A percentile compares a stretch with the other conserved stretches of the same genome.
Conservation (phyloP, 1,139 yeast genomes). For the Scheffersomyces illinoinensis region DNA sequence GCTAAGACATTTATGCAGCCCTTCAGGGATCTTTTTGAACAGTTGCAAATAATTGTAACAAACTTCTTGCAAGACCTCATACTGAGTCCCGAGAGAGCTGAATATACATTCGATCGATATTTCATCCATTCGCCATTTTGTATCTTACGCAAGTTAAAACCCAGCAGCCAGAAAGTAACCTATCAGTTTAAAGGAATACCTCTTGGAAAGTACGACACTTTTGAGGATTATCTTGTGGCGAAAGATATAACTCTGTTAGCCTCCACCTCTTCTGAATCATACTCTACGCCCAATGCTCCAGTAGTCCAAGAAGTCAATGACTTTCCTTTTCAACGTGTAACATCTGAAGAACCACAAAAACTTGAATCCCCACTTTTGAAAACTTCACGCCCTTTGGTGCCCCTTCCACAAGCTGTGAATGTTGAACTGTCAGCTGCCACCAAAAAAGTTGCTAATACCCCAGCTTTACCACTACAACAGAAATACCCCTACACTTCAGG, state of each 20-base stretch:
- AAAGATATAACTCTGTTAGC: neutral
- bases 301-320: neutral
- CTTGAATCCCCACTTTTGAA: neutral
- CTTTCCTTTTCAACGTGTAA: neutral
- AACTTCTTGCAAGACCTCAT: neutral
- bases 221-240: slow-evolving; percentile 11
- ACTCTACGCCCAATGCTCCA: neutral
- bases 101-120: slow-evolving; percentile 24
- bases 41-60: neutral
- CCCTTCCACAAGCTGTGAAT: neutral
- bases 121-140: slow-evolving; percentile 20
- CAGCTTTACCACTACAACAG: neutral
- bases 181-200: slow-evolving; percentile 15
- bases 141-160: slow-evolving; percentile 11
- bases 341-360: neutral
- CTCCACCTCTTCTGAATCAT: neutral
- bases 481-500: neutral
- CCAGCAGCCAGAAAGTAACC: slow-evolving; percentile 2
- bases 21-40: neutral
- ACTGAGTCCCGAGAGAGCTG: slow-evolving; percentile 6
- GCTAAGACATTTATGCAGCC: neutral
- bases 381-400: neutral
- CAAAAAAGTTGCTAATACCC: neutral
- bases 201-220: slow-evolving; percentile 18
- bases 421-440: neutral